phyloP scores from a whole-genome alignment of 768 basidiomycete species.

The Ramaria sp. region DNA sequence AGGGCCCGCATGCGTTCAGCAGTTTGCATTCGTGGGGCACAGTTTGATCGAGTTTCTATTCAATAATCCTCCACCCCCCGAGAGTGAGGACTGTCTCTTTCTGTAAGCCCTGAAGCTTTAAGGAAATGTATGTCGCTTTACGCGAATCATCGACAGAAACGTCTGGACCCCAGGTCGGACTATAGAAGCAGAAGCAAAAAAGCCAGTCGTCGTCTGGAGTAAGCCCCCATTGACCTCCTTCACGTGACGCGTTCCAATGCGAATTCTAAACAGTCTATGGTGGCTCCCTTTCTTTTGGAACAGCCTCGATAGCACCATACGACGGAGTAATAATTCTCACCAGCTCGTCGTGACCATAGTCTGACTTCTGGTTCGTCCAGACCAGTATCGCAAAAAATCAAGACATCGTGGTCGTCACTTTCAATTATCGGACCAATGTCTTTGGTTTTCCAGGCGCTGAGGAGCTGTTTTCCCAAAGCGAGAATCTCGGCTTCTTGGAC shows the following conservation, averaged over 20 bases:
- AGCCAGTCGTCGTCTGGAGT: slow-evolving; percentile 6
- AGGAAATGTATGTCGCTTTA: neutral
- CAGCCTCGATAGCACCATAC: neutral
- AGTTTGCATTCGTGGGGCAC: slow-evolving; percentile 1
- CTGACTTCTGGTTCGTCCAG: neutral
- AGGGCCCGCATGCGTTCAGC: slow-evolving; percentile 6
- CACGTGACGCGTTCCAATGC: neutral
- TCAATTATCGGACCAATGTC: slow-evolving; percentile 44
- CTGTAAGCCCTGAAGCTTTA: neutral
- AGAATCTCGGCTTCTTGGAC: slow-evolving; percentile 49
- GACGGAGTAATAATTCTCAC: neutral
- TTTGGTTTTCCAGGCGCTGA: slow-evolving; percentile 37
- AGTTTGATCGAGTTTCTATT: neutral
- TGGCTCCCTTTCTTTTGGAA: neutral
- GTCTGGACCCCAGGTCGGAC: slow-evolving; percentile 1
- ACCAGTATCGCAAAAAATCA: slow-evolving; percentile 2
- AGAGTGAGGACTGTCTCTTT: slow-evolving; percentile 9
- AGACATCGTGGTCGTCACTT: slow-evolving; percentile 4
- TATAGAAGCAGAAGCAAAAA: neutral
- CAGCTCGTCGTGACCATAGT: neutral
- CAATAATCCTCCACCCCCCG: slow-evolving; percentile 6
- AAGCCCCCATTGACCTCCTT: neutral
- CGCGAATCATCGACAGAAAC: neutral
- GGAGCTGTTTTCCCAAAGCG: slow-evolving; percentile 10
- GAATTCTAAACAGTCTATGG: neutral